These are phyloP conservation scores for Calocybe cyanea DNA, from an alignment of 768 basidiomycete species.

Conservation along the genomic window DNA sequence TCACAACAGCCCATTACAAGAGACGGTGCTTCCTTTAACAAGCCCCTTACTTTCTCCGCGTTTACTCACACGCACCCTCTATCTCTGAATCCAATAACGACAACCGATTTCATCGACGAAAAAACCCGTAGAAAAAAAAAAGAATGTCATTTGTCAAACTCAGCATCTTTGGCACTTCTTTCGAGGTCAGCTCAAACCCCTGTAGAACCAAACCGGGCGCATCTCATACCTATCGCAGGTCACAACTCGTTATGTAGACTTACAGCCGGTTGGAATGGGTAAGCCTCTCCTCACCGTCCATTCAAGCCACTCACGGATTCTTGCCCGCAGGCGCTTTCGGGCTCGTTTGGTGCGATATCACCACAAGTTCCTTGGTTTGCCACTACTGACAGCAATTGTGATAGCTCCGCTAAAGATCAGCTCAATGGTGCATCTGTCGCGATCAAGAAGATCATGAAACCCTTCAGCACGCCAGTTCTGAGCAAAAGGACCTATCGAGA, in stretches of 20 bases:
- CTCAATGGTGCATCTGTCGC: conserved; percentile 91
- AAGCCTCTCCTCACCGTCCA: conserved; percentile 23
- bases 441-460: conserved; percentile 99
- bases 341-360: conserved; percentile 79
- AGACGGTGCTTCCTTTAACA: too few species aligned
- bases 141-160: conserved; percentile 95
- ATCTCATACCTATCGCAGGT: conserved; percentile 47
- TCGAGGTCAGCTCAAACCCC: conserved; percentile 56
- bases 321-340: conserved; percentile 80
- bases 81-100: background rate
- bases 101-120: background rate
- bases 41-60: too few species aligned
- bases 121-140: background rate
- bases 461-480: conserved; percentile 97
- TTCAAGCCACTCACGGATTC: conserved; percentile 16
- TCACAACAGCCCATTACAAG: too few species aligned
- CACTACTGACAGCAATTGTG: too few species aligned
- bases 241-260: conserved; percentile 97
- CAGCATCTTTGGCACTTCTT: conserved; percentile 97
- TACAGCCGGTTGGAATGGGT: conserved; percentile 99
- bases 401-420: conserved; percentile 91
- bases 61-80: too few species aligned
- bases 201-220: too few species aligned
- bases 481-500: conserved; percentile 97
- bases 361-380: too few species aligned